Base-by-base conservation (phyloP, 1,284 basidiomycete genomes). In the Mycena sp. region DNA sequence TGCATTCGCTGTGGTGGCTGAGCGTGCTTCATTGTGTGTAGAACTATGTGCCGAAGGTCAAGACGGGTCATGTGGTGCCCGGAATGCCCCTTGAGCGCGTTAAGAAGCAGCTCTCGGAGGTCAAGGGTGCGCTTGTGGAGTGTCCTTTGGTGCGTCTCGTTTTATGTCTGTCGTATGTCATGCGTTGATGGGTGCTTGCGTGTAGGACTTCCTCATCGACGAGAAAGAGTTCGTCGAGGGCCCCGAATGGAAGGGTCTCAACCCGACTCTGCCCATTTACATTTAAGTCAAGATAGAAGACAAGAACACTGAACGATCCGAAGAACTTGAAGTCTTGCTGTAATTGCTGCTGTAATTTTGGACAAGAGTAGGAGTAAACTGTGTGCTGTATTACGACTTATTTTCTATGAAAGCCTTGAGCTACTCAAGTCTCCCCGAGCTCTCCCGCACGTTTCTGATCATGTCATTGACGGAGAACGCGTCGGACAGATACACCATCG, bases 41-140 rank as follows among this genome's bases (percentile, higher is more conserved):
- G 89, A 80, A 77, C 58, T 93, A 91, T 71, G 82, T 89, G 9
- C 88, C 91, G 5, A 91, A 93, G 71, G 85, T 89, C 64, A 89
- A 93, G 83, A 83, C 85, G 4, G 94, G 94, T 2, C 96, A 97
- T 76, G 89, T 97, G 53, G 88, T 87, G 2, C 88, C 88, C 11
- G 87, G 81, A 5, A 71, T 94, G 29, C 74, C 85, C 0, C 77
- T 95, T 21, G 78, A 82, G 1, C 85, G 89, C 48, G 83, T 95
- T 69, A 95, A 96, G 81, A 80, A 87, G 45, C 85, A 88, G 37
- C 84, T 98, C 46, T 79, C 81, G 30, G 81, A 87, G 69, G 88
- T 98, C 59, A 83, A 79, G 69, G 92, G 91, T 35, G 81, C 89
- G 11, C 72, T 94, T n/a, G 91, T 94, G 3, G 92, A 93, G 71